phyloP scores from a whole-genome alignment of 2,329 filamentous ascomycete genomes.

The Rhynchosporium graminicola region DNA sequence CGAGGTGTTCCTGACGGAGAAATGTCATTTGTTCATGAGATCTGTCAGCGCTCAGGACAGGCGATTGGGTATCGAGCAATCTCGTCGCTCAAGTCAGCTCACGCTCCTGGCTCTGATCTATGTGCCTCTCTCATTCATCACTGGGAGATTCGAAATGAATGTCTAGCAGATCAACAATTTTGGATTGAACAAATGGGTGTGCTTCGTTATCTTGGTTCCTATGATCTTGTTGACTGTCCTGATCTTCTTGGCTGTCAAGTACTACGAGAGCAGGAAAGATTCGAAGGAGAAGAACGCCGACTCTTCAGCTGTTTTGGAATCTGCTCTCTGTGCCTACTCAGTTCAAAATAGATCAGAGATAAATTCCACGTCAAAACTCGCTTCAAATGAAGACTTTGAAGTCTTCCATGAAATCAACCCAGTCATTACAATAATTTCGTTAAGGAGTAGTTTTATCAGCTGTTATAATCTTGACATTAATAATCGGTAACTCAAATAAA shows the following conservation, averaged over 20 bases:
- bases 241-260: neutral
- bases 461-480: too few relatives aligned
- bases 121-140: neutral
- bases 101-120: neutral
- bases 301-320: neutral
- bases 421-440: too few relatives aligned
- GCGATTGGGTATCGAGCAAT: neutral
- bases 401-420: too few relatives aligned
- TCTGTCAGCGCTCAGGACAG: slow-evolving; percentile 1
- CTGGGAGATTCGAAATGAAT: neutral
- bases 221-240: neutral
- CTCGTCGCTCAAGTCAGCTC: neutral
- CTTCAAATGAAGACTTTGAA: too few relatives aligned
- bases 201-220: neutral
- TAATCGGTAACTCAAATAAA: too few relatives aligned
- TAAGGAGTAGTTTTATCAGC: too few relatives aligned
- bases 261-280: neutral
- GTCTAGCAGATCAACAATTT: neutral
- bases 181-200: neutral
- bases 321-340: too few relatives aligned
- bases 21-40: neutral
- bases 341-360: too few relatives aligned
- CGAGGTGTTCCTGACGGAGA: neutral
- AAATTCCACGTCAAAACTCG: too few relatives aligned
- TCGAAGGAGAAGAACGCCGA: neutral